Percentiles rank a stretch among this genome's conserved stretches.
phyloP scores from a whole-genome alignment of 805 yeast genomes.

The Babjeviella inositovora region DNA sequence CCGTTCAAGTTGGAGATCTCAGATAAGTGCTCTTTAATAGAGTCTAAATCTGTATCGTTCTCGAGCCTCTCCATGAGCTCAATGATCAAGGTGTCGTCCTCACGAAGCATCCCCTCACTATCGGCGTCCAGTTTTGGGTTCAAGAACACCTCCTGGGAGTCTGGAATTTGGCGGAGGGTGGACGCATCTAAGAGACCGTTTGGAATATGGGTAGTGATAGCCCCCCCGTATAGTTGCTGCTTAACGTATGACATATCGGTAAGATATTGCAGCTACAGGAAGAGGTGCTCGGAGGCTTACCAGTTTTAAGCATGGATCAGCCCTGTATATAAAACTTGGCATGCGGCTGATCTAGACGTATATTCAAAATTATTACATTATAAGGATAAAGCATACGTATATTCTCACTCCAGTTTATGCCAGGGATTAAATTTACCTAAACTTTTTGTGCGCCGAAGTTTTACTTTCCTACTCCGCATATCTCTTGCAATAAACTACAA shows the following conservation, averaged over 20 bases:
- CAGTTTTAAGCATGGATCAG: too few relatives aligned
- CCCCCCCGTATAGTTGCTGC: constrained; percentile 64
- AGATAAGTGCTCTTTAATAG: constrained; percentile 33
- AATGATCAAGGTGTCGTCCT: constrained; percentile 15
- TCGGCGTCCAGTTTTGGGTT: constrained; percentile 13
- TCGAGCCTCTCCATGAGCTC: constrained; percentile 34
- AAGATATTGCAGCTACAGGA: too few relatives aligned
- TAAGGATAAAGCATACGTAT: constrained; percentile 1
- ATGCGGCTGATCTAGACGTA: too few relatives aligned
- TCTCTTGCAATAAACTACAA: too few relatives aligned
- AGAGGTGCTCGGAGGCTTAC: too few relatives aligned
- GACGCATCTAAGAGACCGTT: constrained; percentile 60
- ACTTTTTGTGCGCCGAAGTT: background rate
- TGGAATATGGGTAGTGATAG: constrained; percentile 47
- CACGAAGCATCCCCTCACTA: constrained; percentile 7
- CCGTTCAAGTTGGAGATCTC: constrained; percentile 35
- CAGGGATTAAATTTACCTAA: too few relatives aligned
- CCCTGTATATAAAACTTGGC: too few relatives aligned
- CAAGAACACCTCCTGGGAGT: constrained; percentile 84
- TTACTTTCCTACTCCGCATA: constrained; percentile 1
- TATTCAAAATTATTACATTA: background rate
- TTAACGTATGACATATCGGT: constrained; percentile 4
- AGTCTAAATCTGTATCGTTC: constrained; percentile 16
- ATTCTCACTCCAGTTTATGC: too few relatives aligned
- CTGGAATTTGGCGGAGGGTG: constrained; percentile 69